Conservation (phyloP, 345 rosid genomes). For the Eucalyptus victrix region DNA sequence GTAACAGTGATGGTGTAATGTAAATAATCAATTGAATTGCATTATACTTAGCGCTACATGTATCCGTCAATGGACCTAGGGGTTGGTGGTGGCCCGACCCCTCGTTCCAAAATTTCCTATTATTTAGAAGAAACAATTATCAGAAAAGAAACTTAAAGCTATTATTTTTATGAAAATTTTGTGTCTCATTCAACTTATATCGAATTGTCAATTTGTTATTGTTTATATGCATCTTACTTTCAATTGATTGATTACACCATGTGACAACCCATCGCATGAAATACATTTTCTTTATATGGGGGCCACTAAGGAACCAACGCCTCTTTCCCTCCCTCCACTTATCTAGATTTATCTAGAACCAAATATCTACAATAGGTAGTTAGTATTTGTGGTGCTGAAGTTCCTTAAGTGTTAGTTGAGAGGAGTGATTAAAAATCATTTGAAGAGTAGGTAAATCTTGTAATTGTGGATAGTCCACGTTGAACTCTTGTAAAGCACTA, state of each 20-base stretch:
- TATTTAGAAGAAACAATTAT: not conserved
- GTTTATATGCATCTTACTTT: not conserved
- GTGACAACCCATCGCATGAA: not conserved
- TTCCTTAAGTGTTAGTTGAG: not conserved
- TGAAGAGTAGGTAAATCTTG: not conserved
- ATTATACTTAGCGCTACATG: not conserved
- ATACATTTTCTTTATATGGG: not conserved
- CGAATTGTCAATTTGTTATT: not conserved
- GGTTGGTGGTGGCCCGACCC: not conserved
- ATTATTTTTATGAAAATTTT: not conserved
- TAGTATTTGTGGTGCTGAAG: not conserved
- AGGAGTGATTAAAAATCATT: not conserved
- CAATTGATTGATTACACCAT: not conserved
- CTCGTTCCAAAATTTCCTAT: not conserved
- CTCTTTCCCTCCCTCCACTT: not conserved
- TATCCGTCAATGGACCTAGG: not conserved
- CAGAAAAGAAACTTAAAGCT: not conserved
- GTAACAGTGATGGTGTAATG: fast-evolving
- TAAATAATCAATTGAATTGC: not conserved
- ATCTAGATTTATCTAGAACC: not conserved
- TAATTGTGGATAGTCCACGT: not conserved
- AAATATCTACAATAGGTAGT: not conserved
- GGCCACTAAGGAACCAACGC: not conserved
- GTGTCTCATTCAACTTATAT: not conserved
- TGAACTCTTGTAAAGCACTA: not conserved